These are phyloP conservation scores for Austroboletus rostrupii DNA, from an alignment of 1,284 basidiomycete species.

Conservation along the genomic window DNA sequence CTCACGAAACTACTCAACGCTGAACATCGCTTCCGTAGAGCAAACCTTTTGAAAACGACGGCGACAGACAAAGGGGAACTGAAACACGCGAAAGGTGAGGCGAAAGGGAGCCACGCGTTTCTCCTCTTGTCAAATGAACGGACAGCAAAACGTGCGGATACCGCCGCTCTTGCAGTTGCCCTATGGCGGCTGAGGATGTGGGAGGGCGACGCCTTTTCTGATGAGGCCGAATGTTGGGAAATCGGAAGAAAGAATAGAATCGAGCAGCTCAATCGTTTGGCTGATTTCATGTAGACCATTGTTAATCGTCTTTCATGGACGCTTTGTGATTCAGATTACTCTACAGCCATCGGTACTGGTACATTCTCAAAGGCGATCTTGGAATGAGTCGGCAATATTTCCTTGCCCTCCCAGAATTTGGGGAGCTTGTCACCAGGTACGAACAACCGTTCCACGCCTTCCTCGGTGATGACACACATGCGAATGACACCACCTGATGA, in stretches of 20 bases:
- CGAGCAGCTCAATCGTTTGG: conserved; percentile 4
- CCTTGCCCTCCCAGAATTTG: conserved; percentile 80
- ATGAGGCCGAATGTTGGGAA: conserved; percentile 30
- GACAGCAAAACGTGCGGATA: conserved; percentile 51
- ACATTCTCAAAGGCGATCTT: conserved; percentile 34
- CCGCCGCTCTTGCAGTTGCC: conserved; percentile 59
- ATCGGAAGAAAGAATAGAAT: conserved; percentile 23
- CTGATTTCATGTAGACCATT: not conserved
- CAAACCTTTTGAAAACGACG: not conserved
- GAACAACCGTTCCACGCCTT: conserved; percentile 88
- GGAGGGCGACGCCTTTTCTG: conserved; percentile 45
- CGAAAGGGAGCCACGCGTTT: conserved; percentile 65
- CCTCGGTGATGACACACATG: conserved; percentile 94
- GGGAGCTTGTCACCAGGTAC: conserved; percentile 92
- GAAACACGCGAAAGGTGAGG: conserved; percentile 26
- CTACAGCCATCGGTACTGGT: conserved; percentile 62
- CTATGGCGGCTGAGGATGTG: conserved; percentile 75
- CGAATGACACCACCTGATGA: conserved; percentile 97
- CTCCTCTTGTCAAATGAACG: conserved; percentile 51
- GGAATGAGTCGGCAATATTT: conserved; percentile 49
- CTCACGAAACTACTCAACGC: conserved; percentile 46
- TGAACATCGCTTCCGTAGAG: conserved; percentile 39
- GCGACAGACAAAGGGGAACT: not conserved
- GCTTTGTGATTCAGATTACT: conserved; percentile 33
- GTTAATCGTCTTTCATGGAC: not conserved